Base-by-base conservation (phyloP, 768 basidiomycete species). In the Termitomyces eurrhizus region DNA sequence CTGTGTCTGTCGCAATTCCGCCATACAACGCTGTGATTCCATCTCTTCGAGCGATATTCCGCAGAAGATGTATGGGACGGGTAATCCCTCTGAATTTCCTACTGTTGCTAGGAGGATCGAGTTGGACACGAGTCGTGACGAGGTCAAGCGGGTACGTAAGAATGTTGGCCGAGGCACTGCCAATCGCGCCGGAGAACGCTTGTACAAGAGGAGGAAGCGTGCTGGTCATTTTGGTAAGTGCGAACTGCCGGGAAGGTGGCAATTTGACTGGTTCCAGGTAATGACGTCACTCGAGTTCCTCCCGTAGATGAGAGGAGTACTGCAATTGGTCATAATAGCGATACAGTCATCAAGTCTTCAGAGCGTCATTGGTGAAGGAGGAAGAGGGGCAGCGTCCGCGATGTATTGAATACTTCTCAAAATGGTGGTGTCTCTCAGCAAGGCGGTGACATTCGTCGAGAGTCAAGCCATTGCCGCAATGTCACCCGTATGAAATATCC, bases 61-160 rank as follows among this genome's bases (percentile, higher is more conserved):
- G 52, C 37, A 53, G 8, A 18, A 53, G 16, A 11, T 29, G 11
- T 29, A 41, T 1, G 26, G 52, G 37, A 41, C 52, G 26, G 6
- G 7, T 1, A 7, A 41, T 12, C 6, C 16, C 37, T 53, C 16
- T 41, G 9, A 6, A 11, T 29, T 29, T 41, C 16, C 37, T 29
- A 12, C 12, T 41, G 16, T 36, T 66, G 14, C 26, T 26, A 9
- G 72, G 71, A 12, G 72, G 64, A 39, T 75, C 69, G 24, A 78
- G 72, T 66, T 84, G 82, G 8, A 84, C 69, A 33, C 80, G 74
- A 1, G 84, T 84, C 0, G 79, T 78, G 11, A 83, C 76, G n/a
- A 86, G 75, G 66, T 86, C 84, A 6, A 88, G 75, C 1, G 86
- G 85, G 62, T 85, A 88, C 0, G 80, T 77, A 35, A 83, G 62